Evolutionary conservation across 2,329 filamentous ascomycete genomes (phyloP).

Genomic region (Zymoseptoria tritici): DNA sequence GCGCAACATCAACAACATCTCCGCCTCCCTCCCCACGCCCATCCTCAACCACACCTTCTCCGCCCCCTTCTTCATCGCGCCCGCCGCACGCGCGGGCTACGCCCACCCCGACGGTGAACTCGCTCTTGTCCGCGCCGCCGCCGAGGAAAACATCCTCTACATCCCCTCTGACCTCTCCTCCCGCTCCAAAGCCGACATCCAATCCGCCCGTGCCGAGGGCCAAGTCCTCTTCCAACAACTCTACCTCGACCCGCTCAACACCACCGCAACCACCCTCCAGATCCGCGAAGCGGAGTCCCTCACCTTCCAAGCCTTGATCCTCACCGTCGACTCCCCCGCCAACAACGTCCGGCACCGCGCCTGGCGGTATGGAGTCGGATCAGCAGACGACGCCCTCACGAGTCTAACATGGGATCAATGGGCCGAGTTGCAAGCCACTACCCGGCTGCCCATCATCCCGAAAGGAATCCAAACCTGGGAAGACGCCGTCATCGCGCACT

Average conservation of each 20-base stretch:
- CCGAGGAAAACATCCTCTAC: slow-evolving; percentile 43
- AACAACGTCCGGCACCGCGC: slow-evolving; percentile 18
- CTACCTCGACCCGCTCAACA: slow-evolving; percentile 29
- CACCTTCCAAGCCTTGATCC: slow-evolving; percentile 35
- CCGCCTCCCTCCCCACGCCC: slow-evolving; percentile 49
- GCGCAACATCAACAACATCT: slow-evolving; percentile 20
- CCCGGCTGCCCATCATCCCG: slow-evolving; percentile 11
- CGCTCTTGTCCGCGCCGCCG: slow-evolving; percentile 43
- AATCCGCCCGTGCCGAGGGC: slow-evolving; percentile 19
- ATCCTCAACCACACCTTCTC: slow-evolving; percentile 81
- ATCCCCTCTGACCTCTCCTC: slow-evolving; percentile 35
- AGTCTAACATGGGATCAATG: slow-evolving; percentile 10
- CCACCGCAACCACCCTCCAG: slow-evolving; percentile 16
- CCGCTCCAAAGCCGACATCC: slow-evolving; percentile 28
- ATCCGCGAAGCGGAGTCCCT: slow-evolving; percentile 24
- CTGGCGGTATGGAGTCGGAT: slow-evolving; percentile 1
- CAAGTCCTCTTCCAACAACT: slow-evolving; percentile 36
- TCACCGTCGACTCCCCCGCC: slow-evolving; percentile 36
- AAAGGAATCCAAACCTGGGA: slow-evolving; percentile 3
- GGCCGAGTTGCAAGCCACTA: slow-evolving; percentile 9
- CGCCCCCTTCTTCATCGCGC: slow-evolving; percentile 89
- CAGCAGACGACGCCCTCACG: slow-evolving; percentile 6
- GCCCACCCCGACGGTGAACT: slow-evolving; percentile 48
- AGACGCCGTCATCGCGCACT: slow-evolving; percentile 31
- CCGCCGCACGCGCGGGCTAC: slow-evolving; percentile 80